Evolutionary conservation across 2,329 filamentous ascomycete genomes (phyloP), one percentile per base, ranked within the genome.

Genomic region (Aurifilum marmelostoma): DNA sequence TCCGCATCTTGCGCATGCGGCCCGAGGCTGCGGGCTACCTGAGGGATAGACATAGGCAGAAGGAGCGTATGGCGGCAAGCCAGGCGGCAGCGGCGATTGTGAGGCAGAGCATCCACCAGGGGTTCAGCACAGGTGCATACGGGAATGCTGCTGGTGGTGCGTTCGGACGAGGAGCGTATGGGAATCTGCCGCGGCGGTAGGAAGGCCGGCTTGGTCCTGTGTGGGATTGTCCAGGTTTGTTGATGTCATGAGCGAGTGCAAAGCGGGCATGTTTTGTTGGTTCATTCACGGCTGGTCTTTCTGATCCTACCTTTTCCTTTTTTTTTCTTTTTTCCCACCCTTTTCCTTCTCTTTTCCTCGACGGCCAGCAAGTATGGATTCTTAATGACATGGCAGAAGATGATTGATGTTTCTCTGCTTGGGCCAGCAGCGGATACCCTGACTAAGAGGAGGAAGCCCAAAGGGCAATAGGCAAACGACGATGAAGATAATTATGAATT

Each of bases 61-160:
- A 97, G 83, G 96, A 98, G 82, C 87, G 96, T 73, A 88, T 97
- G 76, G 93, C 93, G 5, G 94, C 95, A 1, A 91, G 93, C 7
- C 93, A 94, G 24, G 95, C 95, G 0, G 96, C 96, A 4, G 94
- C 97, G 75, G 89, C 94, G 80, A 99, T 99, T 80, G 95, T 99
- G 66, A 89, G 92, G 78, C 94, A 97, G 82, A 98, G 95, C 81
- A 87, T 97, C 52, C 82, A 76, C 68, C 86, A 88, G 75, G 84
- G 85, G 50, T 88, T 84, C 83, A 84, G 81, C 70, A 76, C 80
- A 24, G 82, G 78, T n/a, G 79, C 77, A 39, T 76, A 75, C 54
- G 80, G 79, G 58, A 81, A 81, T 64, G 75, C 74, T 69, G 81
- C 76, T 77, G 80, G 75, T 65, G 80, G 74, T 65, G 78, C 73